A percentile compares a stretch with the other conserved stretches of the same genome.
Evolutionary conservation across 371 early-diverging fungal species (phyloP).

Genomic region (Mucor irregularis): DNA sequence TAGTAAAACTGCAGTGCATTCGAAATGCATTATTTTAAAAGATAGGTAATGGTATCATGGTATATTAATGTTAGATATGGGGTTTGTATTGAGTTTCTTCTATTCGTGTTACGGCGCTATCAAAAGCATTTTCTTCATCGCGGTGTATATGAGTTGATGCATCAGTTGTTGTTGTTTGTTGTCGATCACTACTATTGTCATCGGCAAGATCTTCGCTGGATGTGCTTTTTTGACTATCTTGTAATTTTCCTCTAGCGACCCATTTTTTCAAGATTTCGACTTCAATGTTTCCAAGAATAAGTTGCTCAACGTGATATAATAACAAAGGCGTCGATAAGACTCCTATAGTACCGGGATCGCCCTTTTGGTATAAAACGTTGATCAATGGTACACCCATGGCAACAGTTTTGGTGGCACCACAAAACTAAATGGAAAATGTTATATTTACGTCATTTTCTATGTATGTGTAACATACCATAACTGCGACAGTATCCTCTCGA

Average conservation of each 20-base stretch:
- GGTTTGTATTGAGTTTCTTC: too few species aligned
- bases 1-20: too few species aligned
- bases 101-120: conserved; percentile 21
- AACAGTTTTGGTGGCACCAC: conserved; percentile 79
- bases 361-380: conserved; percentile 64
- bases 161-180: neutral
- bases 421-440: conserved; percentile 34
- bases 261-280: conserved; percentile 29
- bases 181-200: neutral
- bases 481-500: conserved; percentile 59
- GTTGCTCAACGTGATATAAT: conserved; percentile 75
- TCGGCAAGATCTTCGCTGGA: too few species aligned
- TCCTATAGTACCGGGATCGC: conserved; percentile 56
- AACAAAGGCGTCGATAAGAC: conserved; percentile 70
- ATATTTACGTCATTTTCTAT: neutral
- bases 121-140: conserved; percentile 19
- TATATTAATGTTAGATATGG: too few species aligned
- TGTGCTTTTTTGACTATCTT: neutral
- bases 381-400: conserved; percentile 80
- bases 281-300: conserved; percentile 53
- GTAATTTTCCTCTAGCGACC: conserved; percentile 18
- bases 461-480: conserved; percentile 43
- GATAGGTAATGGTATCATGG: too few species aligned
- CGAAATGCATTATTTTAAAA: too few species aligned
- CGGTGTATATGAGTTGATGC: conserved; percentile 1